Base-by-base conservation (phyloP, 2,329 filamentous ascomycete species). In the Colletotrichum kahawae region DNA sequence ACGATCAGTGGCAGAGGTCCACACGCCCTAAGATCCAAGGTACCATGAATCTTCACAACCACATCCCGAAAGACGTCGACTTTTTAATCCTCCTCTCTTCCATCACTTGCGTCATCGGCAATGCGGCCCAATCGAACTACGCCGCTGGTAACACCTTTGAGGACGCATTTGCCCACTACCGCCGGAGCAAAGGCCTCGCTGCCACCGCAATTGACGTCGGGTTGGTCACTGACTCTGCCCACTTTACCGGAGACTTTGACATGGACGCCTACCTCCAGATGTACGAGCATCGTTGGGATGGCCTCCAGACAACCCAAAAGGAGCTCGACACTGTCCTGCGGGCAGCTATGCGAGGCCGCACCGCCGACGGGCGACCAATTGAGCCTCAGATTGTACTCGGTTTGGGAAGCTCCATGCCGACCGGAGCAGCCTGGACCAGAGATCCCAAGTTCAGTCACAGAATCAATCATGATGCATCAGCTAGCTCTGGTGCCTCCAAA, bases 1-100 rank as follows among this genome's bases (percentile, higher is more conserved):
- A 80, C 56, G 77, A 81, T 0, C 79, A 85, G 18, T 87, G 82
- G 82, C 77, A 79, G 6, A 77, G 74, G 1, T 74, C 75, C 1
- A 66, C 76, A 3, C 54, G 74, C 13, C 84, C 84, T 9, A 86
- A 85, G 72, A 81, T 85, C 0, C 68, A 79, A 4, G 83, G 83
- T 3, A 81, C 77, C 2, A 77, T 75, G 34, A 76, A 81, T 38
- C 75, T 86, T 10, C 79, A 84, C 66, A 59, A 64, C 10, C 31
- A 13, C 14, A 82, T 85, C 57, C 54, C 69, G 7, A 18, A 24
- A 4, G 60, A 71, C 1, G 18, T 86, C 0, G 83, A 86, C 70
- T 85, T 88, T 78, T 87, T 85, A 76, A 76, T 84, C 65, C 78
- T 83, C 63, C 73, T 84, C 13, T 85, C 84, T 1, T 87, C 85